These are phyloP conservation scores for Tricholoma saponaceum DNA, from an alignment of 768 basidiomycete genomes.

Conservation along the genomic window DNA sequence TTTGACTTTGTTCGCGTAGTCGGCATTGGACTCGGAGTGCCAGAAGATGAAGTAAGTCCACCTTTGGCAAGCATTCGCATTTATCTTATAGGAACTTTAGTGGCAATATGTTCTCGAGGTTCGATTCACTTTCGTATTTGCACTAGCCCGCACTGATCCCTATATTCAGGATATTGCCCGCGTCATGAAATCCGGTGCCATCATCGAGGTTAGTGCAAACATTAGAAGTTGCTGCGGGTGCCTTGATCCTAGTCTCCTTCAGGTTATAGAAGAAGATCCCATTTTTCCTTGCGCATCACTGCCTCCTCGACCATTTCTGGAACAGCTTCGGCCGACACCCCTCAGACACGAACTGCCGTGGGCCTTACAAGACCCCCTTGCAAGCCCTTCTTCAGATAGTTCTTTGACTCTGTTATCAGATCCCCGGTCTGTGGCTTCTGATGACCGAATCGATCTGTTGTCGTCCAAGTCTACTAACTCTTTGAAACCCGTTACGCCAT, in stretches of 20 bases:
- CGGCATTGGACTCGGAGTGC: conserved; percentile 62
- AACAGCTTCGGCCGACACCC: background rate
- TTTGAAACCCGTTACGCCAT: conserved; percentile 5
- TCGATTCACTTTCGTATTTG: conserved; percentile 13
- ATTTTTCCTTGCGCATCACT: conserved; percentile 52
- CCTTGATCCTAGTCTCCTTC: background rate
- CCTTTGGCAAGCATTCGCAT: background rate
- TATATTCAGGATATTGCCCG: conserved; percentile 57
- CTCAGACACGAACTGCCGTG: background rate
- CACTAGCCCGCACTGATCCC: conserved; percentile 5
- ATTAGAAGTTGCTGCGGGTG: background rate
- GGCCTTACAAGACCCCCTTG: conserved; percentile 1
- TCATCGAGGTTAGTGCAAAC: conserved; percentile 51
- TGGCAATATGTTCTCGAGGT: conserved; percentile 67
- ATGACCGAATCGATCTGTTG: conserved; percentile 11
- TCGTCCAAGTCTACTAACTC: conserved; percentile 4
- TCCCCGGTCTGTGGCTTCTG: conserved; percentile 11
- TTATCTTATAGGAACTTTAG: conserved; percentile 22
- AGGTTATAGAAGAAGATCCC: conserved; percentile 74
- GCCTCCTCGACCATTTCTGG: background rate
- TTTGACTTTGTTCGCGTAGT: conserved; percentile 69
- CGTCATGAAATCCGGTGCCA: conserved; percentile 56
- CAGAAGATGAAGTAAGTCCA: conserved; percentile 57
- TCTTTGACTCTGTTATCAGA: conserved; percentile 22
- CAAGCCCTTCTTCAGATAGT: conserved; percentile 16